Evolutionary conservation across 495 filamentous ascomycete genomes (phyloP).

Genomic region (Penicillium mononematosum): DNA sequence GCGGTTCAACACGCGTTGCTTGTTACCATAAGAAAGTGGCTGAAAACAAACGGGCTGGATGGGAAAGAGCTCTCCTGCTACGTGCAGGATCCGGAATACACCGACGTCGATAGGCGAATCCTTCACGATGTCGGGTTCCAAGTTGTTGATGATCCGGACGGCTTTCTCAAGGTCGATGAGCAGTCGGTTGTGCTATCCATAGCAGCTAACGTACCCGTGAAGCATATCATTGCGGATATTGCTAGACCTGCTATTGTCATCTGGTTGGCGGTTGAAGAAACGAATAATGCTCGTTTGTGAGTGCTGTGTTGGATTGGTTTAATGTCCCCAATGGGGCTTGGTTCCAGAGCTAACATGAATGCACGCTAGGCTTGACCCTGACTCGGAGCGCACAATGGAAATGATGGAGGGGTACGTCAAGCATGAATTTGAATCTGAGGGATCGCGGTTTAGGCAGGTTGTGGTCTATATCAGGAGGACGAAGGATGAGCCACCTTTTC

Average conservation of each 20-base stretch:
- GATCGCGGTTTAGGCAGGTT: no score
- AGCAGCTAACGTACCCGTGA: not conserved
- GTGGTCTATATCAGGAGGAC: not conserved
- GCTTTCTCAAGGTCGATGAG: slow-evolving; percentile 1
- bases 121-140: not conserved
- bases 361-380: not conserved
- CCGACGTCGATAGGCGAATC: not conserved
- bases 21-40: not conserved
- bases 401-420: not conserved
- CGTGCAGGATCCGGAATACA: not conserved
- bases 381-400: not conserved
- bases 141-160: slow-evolving; percentile 2
- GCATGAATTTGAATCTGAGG: not conserved
- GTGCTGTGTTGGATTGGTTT: not conserved
- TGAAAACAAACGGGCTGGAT: not conserved
- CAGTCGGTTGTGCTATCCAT: slow-evolving; percentile 5
- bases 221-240: slow-evolving; percentile 1
- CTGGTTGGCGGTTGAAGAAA: not conserved
- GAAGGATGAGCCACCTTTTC: no score
- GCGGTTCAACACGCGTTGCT: not conserved
- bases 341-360: not conserved
- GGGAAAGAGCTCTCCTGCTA: not conserved
- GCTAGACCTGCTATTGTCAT: slow-evolving; percentile 7
- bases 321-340: not conserved
- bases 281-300: not conserved